phyloP scores from a whole-genome alignment of 768 basidiomycete genomes.

The Cyclocybe aegerita region DNA sequence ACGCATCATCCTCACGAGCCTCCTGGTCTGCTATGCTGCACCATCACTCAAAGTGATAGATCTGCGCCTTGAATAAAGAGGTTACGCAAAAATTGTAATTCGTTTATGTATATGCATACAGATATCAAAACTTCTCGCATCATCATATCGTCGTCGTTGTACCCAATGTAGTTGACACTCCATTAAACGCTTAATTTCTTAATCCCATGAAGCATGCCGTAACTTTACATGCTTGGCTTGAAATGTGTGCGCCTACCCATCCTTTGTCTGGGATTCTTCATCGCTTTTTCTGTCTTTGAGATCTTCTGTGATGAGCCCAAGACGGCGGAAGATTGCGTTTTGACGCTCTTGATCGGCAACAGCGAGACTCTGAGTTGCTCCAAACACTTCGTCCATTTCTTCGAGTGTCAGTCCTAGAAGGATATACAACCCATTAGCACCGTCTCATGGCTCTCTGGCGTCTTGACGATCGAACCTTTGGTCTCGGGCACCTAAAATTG shows the following conservation, averaged over 20 bases:
- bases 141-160: too few relatives aligned
- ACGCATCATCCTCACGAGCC: too few relatives aligned
- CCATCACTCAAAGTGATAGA: too few relatives aligned
- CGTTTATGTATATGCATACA: too few relatives aligned
- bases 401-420: constrained; percentile 56
- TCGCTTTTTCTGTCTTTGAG: constrained; percentile 17
- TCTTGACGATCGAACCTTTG: constrained; percentile 43
- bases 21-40: too few relatives aligned
- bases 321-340: constrained; percentile 53
- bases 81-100: too few relatives aligned
- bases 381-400: constrained; percentile 81
- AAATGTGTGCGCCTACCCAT: not conserved
- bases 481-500: constrained; percentile 61
- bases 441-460: not conserved
- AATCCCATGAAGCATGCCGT: too few relatives aligned
- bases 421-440: not conserved
- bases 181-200: not conserved
- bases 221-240: too few relatives aligned
- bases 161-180: too few relatives aligned
- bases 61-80: too few relatives aligned
- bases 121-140: too few relatives aligned
- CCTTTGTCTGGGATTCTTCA: constrained; percentile 12
- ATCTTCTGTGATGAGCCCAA: constrained; percentile 47
- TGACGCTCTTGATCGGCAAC: constrained; percentile 52
- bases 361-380: constrained; percentile 51